Percentiles rank a stretch among this genome's conserved stretches.
These are phyloP conservation scores for Suhomyces wounanorum DNA, from an alignment of 1,139 yeast genomes.

Conservation along the genomic window DNA sequence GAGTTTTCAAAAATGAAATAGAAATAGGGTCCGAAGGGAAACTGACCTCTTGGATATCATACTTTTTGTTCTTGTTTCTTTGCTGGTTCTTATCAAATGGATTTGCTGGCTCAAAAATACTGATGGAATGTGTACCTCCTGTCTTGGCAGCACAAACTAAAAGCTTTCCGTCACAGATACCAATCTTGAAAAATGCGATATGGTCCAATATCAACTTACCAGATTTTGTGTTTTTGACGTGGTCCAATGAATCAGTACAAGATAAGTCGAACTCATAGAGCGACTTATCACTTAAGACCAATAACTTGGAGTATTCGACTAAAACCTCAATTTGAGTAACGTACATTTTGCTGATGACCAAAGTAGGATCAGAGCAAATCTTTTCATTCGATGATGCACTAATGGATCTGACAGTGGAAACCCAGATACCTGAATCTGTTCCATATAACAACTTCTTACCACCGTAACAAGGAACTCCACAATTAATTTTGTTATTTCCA, in stretches of 20 bases:
- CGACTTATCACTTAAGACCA: constrained; percentile 81
- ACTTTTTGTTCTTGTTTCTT: constrained; percentile 62
- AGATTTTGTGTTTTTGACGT: constrained; percentile 66
- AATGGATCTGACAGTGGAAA: constrained; percentile 60
- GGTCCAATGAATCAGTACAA: constrained; percentile 68
- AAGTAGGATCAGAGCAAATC: constrained; percentile 71
- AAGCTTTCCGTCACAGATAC: constrained; percentile 86
- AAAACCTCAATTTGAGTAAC: constrained; percentile 89
- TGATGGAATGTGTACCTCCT: constrained; percentile 70
- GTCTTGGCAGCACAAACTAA: constrained; percentile 88
- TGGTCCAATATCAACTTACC: constrained; percentile 82
- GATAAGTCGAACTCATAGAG: constrained; percentile 79
- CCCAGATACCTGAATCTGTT: constrained; percentile 88
- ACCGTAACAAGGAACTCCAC: constrained; percentile 94
- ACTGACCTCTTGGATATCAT: constrained; percentile 71
- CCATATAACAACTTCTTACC: constrained; percentile 90
- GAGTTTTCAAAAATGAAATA: constrained; percentile 84
- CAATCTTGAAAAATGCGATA: constrained; percentile 87
- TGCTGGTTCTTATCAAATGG: constrained; percentile 59
- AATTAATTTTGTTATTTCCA: constrained; percentile 75
- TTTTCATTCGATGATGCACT: constrained; percentile 47
- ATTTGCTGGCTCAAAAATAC: constrained; percentile 78
- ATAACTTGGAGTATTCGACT: constrained; percentile 84
- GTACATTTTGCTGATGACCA: constrained; percentile 72
- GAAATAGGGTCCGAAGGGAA: constrained; percentile 91